A percentile compares a stretch with the other conserved stretches of the same genome.
These are phyloP conservation scores for Nakataea oryzae DNA, from an alignment of 2,329 filamentous ascomycete species.

Conservation along the genomic window DNA sequence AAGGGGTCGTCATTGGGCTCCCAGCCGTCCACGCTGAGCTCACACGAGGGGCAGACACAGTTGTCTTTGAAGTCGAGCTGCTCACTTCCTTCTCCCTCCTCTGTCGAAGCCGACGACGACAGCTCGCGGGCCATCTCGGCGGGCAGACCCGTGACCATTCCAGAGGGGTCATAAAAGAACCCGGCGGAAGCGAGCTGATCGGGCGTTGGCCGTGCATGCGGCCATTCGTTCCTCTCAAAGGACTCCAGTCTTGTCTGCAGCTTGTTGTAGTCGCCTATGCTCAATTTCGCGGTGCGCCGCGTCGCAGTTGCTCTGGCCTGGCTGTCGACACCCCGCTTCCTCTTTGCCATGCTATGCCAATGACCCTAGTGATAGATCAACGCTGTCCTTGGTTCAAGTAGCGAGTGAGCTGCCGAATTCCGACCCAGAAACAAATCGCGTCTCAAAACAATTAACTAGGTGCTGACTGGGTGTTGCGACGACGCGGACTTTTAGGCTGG, in stretches of 20 bases:
- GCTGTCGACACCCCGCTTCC: background rate
- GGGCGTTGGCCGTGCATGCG: background rate
- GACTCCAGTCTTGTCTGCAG: background rate
- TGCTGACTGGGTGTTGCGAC: too few relatives aligned
- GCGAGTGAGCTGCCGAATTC: too few relatives aligned
- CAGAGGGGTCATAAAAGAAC: background rate
- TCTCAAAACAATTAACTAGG: too few relatives aligned
- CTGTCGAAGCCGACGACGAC: too few relatives aligned
- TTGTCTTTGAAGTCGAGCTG: background rate
- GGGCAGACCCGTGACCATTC: background rate
- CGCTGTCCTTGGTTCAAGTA: background rate
- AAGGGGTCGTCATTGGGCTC: slow-evolving; percentile 1
- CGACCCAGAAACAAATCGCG: too few relatives aligned
- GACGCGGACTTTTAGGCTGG: too few relatives aligned
- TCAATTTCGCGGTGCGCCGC: background rate
- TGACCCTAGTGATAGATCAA: background rate
- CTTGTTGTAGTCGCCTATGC: background rate
- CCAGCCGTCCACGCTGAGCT: background rate
- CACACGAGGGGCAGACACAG: slow-evolving; percentile 1
- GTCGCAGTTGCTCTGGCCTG: background rate
- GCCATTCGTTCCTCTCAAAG: background rate
- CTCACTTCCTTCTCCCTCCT: background rate
- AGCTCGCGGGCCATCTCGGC: background rate
- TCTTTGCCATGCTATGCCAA: too few relatives aligned
- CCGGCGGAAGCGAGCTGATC: background rate